Evolutionary conservation across 805 yeast species (phyloP), one percentile per base, ranked within the genome.

Genomic region (Wickerhamiella alocasiicola): DNA sequence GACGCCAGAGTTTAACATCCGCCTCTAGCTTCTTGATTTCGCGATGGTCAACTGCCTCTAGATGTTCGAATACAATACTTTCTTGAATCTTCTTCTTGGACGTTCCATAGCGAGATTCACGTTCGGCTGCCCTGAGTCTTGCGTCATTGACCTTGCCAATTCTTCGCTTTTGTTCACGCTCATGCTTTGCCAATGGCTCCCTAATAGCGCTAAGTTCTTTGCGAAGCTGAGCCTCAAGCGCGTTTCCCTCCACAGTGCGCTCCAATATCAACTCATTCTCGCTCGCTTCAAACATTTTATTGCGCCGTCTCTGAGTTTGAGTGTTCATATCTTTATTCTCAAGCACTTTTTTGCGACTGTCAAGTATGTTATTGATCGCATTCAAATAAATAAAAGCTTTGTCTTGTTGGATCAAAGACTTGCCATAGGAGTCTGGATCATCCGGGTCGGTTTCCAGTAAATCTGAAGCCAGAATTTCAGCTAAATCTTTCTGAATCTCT

Each of bases 391-490:
- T 46, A 31, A 48, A 58, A 0, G 78, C 78, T 44, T 70, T 66
- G 44, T 80, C 93, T 56, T 88, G 97, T 35, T 72, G 77, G 31
- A 74, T 72, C 36, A 88, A 63, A 0, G 94, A 76, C 4, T 69
- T 70, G 9, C 73, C 76, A 57, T 87, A 91, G 52, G 85, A 96
- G 37, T 74, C 80, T 11, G 87, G 85, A 39, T 77, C 74, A 2
- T 33, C 41, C n/a, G 35, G 35, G 2, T 43, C 37, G 32, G 35
- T 49, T 7, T 48, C 53, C 44, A 51, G 36, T 9, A 51, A 33
- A 1, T 51, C 49, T n/a, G 39, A 29, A 13, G 20, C 29, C 13
- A 51, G 29, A 7, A 48, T 43, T 2, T 32, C 26, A 12, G 41
- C 21, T 9, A 49, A 40, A 17, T 43, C 31, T 11, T 28, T 35